Base-by-base conservation (phyloP, 441 rosid genomes). In the Eruca vesicaria region DNA sequence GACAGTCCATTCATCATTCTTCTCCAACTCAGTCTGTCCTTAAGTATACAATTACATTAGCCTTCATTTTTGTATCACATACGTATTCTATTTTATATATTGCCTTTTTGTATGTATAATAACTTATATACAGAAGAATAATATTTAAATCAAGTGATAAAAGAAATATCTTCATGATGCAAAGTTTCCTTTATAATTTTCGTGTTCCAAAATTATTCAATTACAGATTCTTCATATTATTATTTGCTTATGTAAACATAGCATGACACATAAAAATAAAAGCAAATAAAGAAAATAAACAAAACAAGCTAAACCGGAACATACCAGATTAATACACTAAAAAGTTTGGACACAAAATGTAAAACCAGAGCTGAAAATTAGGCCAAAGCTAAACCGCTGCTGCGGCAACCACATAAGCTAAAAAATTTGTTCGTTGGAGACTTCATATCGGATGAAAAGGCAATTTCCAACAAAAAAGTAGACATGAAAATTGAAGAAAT, bases 1-100 rank as follows among this genome's bases (percentile, higher is more conserved):
- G 61, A 56, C 71, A 76, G n/a, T 20, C 15, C n/a, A 38, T 38
- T 11, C 68, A 68, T 56, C 66, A 56, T 70, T 63, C 71, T 56
- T 48, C n/a, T n/a, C 55, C 70, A 69, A 69, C 61, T 53, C 48
- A 56, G 60, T 41, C 32, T 23, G 20, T 41, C 61, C 63, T 43
- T 56, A 41, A 41, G 53, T 53, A 68, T 53, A 55, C 79, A 75
- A 69, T 38, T 62, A 6, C 56, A 65, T 38, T 9, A 6, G 11
- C 16, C 18, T n/a, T 19, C 5, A 26, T 7, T 19, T 16, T 7
- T 18, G 9, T 10, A 14, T 12, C 2, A 19, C 3, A 23, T 57
- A 68, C 55, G 20, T 63, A 33, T 5, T 21, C 20, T 52, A 6
- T 48, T 45, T 45, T n/a, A 45, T 6, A 45, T 15, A 45, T 45